phyloP scores from a whole-genome alignment of 179 eudicot genomes.

The Pouteria campechiana region DNA sequence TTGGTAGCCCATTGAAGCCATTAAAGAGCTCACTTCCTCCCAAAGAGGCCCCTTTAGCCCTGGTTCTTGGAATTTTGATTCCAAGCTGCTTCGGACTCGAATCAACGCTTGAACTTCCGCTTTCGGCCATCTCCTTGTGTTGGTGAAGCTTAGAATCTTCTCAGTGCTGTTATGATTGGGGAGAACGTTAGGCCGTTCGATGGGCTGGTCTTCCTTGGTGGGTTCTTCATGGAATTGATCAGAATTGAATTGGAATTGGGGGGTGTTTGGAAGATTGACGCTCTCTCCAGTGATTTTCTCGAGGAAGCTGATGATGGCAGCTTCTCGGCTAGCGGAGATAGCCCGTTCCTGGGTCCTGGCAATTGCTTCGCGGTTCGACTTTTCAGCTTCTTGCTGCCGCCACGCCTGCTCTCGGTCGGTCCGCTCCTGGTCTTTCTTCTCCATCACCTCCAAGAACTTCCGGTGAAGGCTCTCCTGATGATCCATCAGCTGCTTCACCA shows the following conservation, averaged over 20 bases:
- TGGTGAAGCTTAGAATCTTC: too few species aligned
- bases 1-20: slow-evolving; percentile 63
- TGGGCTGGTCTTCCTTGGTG: too few species aligned
- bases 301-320: slow-evolving; percentile 41
- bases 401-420: slow-evolving; percentile 46
- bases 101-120: too few species aligned
- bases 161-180: too few species aligned
- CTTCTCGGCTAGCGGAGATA: slow-evolving; percentile 41
- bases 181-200: too few species aligned
- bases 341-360: slow-evolving; percentile 39
- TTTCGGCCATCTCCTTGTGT: too few species aligned
- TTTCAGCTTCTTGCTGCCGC: slow-evolving; percentile 41
- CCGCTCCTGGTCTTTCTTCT: slow-evolving; percentile 46
- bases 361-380: slow-evolving; percentile 41
- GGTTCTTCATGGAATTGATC: too few species aligned
- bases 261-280: slow-evolving; percentile 7
- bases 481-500: slow-evolving; percentile 37
- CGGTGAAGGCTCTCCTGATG: slow-evolving; percentile 45
- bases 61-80: too few species aligned
- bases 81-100: too few species aligned
- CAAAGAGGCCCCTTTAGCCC: slow-evolving; percentile 56
- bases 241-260: too few species aligned
- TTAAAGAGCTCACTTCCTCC: slow-evolving; percentile 77
- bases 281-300: slow-evolving; percentile 42
- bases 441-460: slow-evolving; percentile 36